Evolutionary conservation across 768 basidiomycete genomes (phyloP), one percentile per base, ranked within the genome.

Genomic region (Russula virescens): DNA sequence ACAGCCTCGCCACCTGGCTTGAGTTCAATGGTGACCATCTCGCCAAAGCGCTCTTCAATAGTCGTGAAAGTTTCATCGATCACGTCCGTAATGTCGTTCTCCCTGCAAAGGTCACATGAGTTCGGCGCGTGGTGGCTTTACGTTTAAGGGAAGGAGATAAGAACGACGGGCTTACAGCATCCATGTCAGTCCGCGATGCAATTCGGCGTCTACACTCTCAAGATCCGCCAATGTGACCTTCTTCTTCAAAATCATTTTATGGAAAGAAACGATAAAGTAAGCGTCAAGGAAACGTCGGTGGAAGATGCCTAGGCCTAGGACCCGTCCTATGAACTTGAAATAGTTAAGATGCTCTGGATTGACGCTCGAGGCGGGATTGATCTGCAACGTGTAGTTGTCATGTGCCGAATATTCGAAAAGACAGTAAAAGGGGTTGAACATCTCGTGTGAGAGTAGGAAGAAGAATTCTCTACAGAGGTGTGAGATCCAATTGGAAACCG

Each of bases 361-460:
- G 69, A 99, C 93, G 47, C 92, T 92, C 38, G 94, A 97, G 11
- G 94, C 94, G 14, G 96, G 96, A 76, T 98, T 98, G 75, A 99
- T 98, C 76, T 99, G 97, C 31, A 99, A 87, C 11, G 97, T 98
- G 73, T 99, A 99, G 76, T 99, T 98, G 81, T 98, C 97, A 78
- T 98, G 96, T 21, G 97, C 97, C 1, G 97, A 98, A 76, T 99
- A 99, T 77, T 99, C 97, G 77, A 99, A 99, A 13, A 99, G 80
- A 74, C 97, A 98, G 77, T 99, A 98, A 83, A 99, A 98, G 25
- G 97, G 97, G 75, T 98, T 97, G 81, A 99, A 98, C 97, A 99
- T 98, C 76, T 98, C 97, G 74, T 99, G 97, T 38, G 96, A 98
- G 52, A 99, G 83, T 61, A 99, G 79, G 89, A 98, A 99, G 83